Percentiles rank a stretch among this genome's conserved stretches.
These are phyloP conservation scores for Physaria fendleri DNA, from an alignment of 345 rosid species.

Conservation along the genomic window DNA sequence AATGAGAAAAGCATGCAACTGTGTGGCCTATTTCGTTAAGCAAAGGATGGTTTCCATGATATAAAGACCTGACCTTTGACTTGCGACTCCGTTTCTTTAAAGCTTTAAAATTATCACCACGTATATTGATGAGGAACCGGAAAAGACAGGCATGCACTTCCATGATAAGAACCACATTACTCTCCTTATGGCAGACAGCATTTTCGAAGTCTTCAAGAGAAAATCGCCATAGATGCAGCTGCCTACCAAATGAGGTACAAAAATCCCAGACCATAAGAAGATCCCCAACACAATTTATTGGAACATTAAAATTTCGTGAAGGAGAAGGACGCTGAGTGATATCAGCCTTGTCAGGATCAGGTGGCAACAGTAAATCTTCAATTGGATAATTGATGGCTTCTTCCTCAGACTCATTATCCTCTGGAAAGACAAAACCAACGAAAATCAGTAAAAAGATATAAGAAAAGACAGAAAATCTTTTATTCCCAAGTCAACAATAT, in stretches of 20 bases:
- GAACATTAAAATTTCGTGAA: conserved; percentile 68
- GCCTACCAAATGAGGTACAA: conserved; percentile 74
- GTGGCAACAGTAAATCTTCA: conserved; percentile 76
- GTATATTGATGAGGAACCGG: conserved; percentile 52
- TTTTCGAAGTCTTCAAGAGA: conserved; percentile 90
- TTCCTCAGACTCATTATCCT: conserved; percentile 30
- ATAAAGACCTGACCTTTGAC: conserved; percentile 44
- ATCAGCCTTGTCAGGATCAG: conserved; percentile 59
- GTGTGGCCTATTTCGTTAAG: neutral
- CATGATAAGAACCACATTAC: conserved; percentile 66
- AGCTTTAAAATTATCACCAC: conserved; percentile 37
- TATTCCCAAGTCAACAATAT: neutral
- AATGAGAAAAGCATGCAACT: conserved; percentile 7
- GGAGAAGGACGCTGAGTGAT: conserved; percentile 70
- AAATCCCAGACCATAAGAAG: conserved; percentile 96
- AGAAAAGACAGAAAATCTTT: neutral
- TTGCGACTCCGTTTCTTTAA: conserved; percentile 49
- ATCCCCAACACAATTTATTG: conserved; percentile 73
- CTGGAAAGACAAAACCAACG: conserved; percentile 37
- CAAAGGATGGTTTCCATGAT: conserved; percentile 3
- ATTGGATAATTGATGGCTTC: conserved; percentile 75
- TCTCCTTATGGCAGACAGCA: conserved; percentile 82
- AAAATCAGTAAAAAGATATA: conserved; percentile 6
- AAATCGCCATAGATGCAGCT: conserved; percentile 66
- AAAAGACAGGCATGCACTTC: conserved; percentile 85